Percentiles rank a stretch among this genome's conserved stretches.
Evolutionary conservation across 306 rosid genomes (phyloP).

Genomic region (Amphicarpaea edgeworthii): DNA sequence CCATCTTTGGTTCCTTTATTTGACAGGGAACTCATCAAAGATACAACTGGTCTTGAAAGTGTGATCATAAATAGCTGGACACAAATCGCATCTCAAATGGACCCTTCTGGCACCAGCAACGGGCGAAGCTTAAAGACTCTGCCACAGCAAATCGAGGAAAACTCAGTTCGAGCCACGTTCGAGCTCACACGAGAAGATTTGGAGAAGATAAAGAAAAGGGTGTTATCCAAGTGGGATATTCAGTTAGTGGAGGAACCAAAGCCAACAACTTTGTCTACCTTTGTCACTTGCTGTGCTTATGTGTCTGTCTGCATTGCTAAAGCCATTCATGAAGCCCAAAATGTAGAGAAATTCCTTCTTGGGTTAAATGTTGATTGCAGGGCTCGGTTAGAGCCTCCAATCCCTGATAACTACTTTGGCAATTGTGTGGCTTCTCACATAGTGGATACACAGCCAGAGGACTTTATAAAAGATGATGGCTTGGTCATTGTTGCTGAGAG

Average conservation of each 20-base stretch:
- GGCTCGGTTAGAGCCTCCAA: conserved; percentile 10
- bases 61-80: conserved; percentile 31
- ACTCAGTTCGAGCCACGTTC: conserved; percentile 53
- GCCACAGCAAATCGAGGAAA: background rate
- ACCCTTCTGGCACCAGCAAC: background rate
- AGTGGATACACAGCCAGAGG: background rate
- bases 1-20: conserved; percentile 38
- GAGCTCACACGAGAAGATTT: conserved; percentile 44
- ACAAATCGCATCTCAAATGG: background rate
- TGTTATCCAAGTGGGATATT: conserved; percentile 45
- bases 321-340: conserved; percentile 32
- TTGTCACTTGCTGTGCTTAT: conserved; percentile 47
- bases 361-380: conserved; percentile 33
- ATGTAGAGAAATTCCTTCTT: background rate
- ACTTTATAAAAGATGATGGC: conserved; percentile 30
- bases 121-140: conserved; percentile 37
- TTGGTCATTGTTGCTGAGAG: conserved; percentile 22
- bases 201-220: conserved; percentile 44
- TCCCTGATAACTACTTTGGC: conserved; percentile 42
- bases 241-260: background rate
- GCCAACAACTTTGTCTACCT: conserved; percentile 52
- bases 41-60: conserved; percentile 41
- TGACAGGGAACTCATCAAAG: conserved; percentile 51
- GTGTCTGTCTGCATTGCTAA: conserved; percentile 40
- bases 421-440: conserved; percentile 37